Evolutionary conservation across 352 stramenopile species (phyloP), one percentile per base, ranked within the genome.

Genomic region (Aphanomyces astaci): DNA sequence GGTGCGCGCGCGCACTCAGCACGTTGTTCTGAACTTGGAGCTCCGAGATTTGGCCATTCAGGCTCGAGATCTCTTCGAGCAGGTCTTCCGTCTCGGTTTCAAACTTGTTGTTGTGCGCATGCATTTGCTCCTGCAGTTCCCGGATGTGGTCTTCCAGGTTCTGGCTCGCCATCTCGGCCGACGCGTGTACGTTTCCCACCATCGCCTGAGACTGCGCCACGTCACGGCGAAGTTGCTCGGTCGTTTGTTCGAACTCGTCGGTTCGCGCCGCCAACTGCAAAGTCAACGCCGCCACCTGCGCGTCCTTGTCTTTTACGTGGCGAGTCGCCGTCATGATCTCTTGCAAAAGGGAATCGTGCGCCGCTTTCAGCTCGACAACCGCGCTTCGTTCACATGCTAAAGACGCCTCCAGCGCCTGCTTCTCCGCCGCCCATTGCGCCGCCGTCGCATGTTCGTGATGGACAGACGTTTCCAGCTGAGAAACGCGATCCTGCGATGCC

Each of bases 1-100:
- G 82, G 66, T 92, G 81, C 45, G 84, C 79, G 33, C 86, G 86
- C 5, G 86, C 83, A 3, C 83, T 78, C 53, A 95, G 66, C 25
- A 95, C 82, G 48, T 95, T 91, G 73, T 93, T 95, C 71, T 95
- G 84, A 1, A 86, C 84, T 48, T 93, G 80, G 22, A 95, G 64
- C 59, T 95, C 84, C 0, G 84, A 82, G 27, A 90, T 75, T 64
- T 91, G 76, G 25, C 32, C 56, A 48, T 65, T 65, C 33, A 65
- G 56, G 36, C 56, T 65, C 15, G 56, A 32, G 28, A 65, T 65
- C 36, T 65, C 56, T 53, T 65, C 56, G n/a, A 65, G 36, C 3
- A 65, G 36, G 4, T 65, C 56, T 24, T 65, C 56, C 11, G 56
- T 65, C 28, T 65, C 56, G 1, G n/a, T 25, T 48, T 65, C 56